These are phyloP conservation scores for Trichoderma sp. DNA, from an alignment of 2,329 filamentous ascomycete species.

Conservation along the genomic window DNA sequence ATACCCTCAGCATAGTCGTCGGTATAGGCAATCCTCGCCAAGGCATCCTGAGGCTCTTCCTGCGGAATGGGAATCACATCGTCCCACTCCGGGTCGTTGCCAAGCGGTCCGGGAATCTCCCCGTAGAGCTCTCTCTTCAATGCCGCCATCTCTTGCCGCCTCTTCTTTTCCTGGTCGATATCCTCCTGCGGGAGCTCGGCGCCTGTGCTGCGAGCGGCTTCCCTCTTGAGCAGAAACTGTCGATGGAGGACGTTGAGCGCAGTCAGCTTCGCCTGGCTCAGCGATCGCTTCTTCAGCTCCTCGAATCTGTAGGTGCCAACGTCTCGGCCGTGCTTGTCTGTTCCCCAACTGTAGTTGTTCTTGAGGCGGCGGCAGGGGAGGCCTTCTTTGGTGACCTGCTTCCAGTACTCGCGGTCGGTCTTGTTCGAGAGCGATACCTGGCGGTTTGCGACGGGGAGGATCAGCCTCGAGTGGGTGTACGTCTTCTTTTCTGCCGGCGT, in stretches of 20 bases:
- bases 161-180: conserved; percentile 47
- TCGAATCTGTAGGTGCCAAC: conserved; percentile 50
- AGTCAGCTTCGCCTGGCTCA: conserved; percentile 47
- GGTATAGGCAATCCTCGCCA: conserved; percentile 91
- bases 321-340: conserved; percentile 52
- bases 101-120: conserved; percentile 46
- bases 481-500: conserved; percentile 51
- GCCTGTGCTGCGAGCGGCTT: conserved; percentile 33
- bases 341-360: conserved; percentile 50
- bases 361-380: conserved; percentile 51
- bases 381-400: conserved; percentile 54
- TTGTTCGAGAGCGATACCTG: conserved; percentile 46
- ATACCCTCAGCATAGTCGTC: conserved; percentile 81
- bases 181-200: conserved; percentile 42
- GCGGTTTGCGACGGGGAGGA: conserved; percentile 44
- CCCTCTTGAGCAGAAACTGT: conserved; percentile 46
- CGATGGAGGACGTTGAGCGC: conserved; percentile 48
- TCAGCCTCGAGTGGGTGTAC: conserved; percentile 51
- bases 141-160: conserved; percentile 54
- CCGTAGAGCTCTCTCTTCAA: conserved; percentile 57
- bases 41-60: conserved; percentile 77
- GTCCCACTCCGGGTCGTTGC: conserved; percentile 75
- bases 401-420: conserved; percentile 60
- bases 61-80: conserved; percentile 82
- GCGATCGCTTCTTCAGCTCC: conserved; percentile 47